Evolutionary conservation across 2,329 filamentous ascomycete genomes (phyloP), one percentile per base, ranked within the genome.

Genomic region (Magnaporthiopsis incrustans): DNA sequence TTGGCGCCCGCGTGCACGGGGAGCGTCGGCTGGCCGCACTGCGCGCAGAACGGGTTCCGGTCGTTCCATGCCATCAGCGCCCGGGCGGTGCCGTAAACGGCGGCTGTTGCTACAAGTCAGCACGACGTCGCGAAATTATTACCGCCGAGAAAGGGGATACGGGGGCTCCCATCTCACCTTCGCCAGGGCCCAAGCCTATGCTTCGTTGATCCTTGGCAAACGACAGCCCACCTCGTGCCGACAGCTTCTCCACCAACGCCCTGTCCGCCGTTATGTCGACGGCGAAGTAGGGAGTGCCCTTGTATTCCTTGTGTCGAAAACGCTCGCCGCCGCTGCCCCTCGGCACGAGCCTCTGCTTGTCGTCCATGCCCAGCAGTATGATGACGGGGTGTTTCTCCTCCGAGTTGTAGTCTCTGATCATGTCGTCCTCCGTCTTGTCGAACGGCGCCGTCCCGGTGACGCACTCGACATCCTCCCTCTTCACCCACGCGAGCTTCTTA

Each of bases 51-150:
- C 35, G 89, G 90, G 77, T 96, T 97, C 62, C 94, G 89, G 32
- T 82, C 82, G 77, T 99, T 98, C 95, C 95, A 99, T 78, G 98
- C 95, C 50, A 96, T 81, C 32, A 97, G 82, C 59, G 92, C 90
- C 64, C 94, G 88, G 10, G 92, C 91, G 76, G 97, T 91, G 18
- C 92, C 94, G 70, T 92, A 97, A 59, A 97, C 90, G 61, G 93
- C 92, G 65, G 93, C 95, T 95, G 67, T 25, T 14, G 10, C 44
- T 22, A n/a, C 22, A 4, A 27, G 58, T 38, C 33, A 60, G 14
- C 27, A 33, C 33, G 4, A n/a, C 22, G 27, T 18, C n/a, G 33
- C 59, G 26, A 35, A n/a, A n/a, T n/a, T n/a, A 38, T 3, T 30
- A 44, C 32, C 18, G 18, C 12, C 18, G n/a, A 15, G 18, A 2